Base-by-base conservation (phyloP, 2,329 filamentous ascomycete species). In the Juglanconis oblonga region DNA sequence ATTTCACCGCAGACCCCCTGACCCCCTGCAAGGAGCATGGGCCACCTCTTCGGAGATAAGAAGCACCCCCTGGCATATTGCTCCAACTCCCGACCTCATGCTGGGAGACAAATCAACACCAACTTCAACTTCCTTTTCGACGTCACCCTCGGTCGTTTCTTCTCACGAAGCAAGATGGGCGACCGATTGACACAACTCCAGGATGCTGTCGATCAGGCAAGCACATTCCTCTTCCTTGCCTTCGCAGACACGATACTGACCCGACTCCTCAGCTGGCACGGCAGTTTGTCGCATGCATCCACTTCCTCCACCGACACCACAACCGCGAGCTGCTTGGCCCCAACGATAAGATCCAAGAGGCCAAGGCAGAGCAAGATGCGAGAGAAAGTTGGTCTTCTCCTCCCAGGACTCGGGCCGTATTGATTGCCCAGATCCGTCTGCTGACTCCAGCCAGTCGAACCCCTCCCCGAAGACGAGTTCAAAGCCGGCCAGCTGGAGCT, bases 151-250 rank as follows among this genome's bases (percentile, higher is more conserved):
- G 4, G 56, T n/a, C 11, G 24, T 5, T 33, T n/a, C 33, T 35
- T 32, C 38, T n/a, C 47, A 64, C 68, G 29, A 62, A 51, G 36
- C 64, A 74, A 64, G 6, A 92, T 92, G 87, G 83, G 83, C 33
- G 91, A 96, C 71, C 81, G 88, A 64, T 81, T 96, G 60, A 94
- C 91, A 1, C 91, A 95, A 73, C 80, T 95, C 60, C 91, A 96
- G 75, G 90, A 95, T 77, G 88, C 90, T 73, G 85, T 94, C 62
- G 91, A 95, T 70, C 87, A 92, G 81, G 90, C 91, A 77, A 38
- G 74, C 51, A 11, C 51, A 13, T n/a, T 7, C 40, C 54, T 61
- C 49, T 24, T n/a, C 24, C n/a, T 11, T 13, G n/a, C 5, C 11
- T 52, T 38, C 13, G 9, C 38, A 49, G 4, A 2, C 52, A 33